phyloP scores from a whole-genome alignment of 371 early-diverging fungal genomes.

The Dinochytrium kinnereticum region DNA sequence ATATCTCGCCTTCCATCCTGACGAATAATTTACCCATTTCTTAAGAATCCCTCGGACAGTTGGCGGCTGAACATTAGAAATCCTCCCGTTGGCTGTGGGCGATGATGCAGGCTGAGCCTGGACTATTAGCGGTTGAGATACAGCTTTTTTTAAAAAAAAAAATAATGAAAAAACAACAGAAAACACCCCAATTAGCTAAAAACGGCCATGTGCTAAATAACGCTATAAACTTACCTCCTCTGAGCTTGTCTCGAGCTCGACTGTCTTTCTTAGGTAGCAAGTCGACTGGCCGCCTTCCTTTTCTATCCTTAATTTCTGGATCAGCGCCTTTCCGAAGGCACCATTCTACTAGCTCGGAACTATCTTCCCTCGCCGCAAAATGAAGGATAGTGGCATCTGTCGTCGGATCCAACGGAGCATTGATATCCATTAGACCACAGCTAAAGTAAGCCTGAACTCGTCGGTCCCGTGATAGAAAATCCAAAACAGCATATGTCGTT shows the following conservation, averaged over 20 bases:
- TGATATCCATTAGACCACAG: conserved; percentile 64
- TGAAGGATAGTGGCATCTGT: conserved; percentile 70
- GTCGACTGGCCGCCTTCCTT: conserved; percentile 66
- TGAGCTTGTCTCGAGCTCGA: conserved; percentile 27
- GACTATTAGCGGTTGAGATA: background rate
- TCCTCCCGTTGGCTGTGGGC: background rate
- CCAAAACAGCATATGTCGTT: conserved; percentile 24
- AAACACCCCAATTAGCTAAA: no score
- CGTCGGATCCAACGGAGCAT: conserved; percentile 59
- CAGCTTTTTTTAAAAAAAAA: no score
- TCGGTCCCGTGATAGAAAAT: conserved; percentile 30
- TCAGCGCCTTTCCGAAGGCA: conserved; percentile 72
- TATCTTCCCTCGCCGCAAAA: conserved; percentile 62
- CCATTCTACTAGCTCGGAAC: conserved; percentile 69
- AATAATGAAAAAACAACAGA: no score
- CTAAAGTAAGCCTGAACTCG: conserved; percentile 34
- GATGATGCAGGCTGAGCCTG: background rate
- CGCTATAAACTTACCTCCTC: conserved; percentile 13
- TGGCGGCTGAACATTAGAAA: conserved; percentile 22
- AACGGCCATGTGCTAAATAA: background rate
- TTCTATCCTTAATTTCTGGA: conserved; percentile 68
- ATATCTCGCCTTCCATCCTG: conserved; percentile 78
- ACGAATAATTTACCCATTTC: conserved; percentile 86
- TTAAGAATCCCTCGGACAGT: conserved; percentile 61
- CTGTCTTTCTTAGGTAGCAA: conserved; percentile 45